Evolutionary conservation across 2,329 filamentous ascomycete genomes (phyloP).

Genomic region (Escovopsis sp.): DNA sequence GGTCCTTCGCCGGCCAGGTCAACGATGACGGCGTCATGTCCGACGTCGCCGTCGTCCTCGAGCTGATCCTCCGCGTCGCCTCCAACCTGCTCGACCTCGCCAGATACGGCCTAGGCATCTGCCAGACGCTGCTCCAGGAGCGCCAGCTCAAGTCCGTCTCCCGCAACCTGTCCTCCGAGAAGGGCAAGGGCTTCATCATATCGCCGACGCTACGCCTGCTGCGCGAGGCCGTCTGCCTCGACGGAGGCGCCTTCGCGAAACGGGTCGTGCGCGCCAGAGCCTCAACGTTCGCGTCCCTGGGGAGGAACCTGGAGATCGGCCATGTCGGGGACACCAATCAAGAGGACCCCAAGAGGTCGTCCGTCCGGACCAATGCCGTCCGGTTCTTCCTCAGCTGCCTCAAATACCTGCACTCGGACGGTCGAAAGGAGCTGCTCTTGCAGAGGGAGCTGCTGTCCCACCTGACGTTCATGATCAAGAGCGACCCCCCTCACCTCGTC

Average conservation of each 20-base stretch:
- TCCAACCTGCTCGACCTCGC: slow-evolving; percentile 61
- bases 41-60: slow-evolving; percentile 64
- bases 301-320: slow-evolving; percentile 65
- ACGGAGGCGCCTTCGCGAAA: slow-evolving; percentile 68
- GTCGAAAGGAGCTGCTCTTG: slow-evolving; percentile 67
- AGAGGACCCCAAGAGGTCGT: slow-evolving; percentile 43
- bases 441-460: slow-evolving; percentile 74
- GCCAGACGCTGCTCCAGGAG: slow-evolving; percentile 67
- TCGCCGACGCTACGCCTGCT: slow-evolving; percentile 77
- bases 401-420: slow-evolving; percentile 60
- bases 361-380: slow-evolving; percentile 69
- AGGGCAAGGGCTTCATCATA: slow-evolving; percentile 75
- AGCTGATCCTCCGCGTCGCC: slow-evolving; percentile 65
- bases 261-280: slow-evolving; percentile 65
- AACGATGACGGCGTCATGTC: slow-evolving; percentile 74
- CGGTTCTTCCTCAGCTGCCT: slow-evolving; percentile 68
- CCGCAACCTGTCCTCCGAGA: slow-evolving; percentile 63
- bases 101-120: slow-evolving; percentile 61
- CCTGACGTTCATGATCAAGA: slow-evolving; percentile 61
- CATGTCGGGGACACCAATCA: slow-evolving; percentile 30
- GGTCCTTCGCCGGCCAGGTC: slow-evolving; percentile 67
- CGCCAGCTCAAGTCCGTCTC: slow-evolving; percentile 69
- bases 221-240: slow-evolving; percentile 71
- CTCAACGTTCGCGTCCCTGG: slow-evolving; percentile 65
- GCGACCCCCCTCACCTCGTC: slow-evolving; percentile 63